These are phyloP conservation scores for Backusella sp. DNA, from an alignment of 192 early-diverging fungal genomes.

Conservation along the genomic window DNA sequence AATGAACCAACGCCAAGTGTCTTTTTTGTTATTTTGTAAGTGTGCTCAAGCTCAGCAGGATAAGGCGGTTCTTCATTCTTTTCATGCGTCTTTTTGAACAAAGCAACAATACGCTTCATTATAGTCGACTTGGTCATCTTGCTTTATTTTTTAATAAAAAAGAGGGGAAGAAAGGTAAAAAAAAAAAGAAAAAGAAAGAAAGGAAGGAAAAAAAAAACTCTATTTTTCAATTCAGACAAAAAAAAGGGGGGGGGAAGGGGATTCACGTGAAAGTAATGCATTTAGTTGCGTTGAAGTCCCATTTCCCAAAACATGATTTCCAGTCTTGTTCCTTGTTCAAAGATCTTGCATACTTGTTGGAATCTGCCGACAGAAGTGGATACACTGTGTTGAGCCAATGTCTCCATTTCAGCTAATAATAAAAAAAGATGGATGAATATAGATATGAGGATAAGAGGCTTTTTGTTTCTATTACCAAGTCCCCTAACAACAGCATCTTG, in stretches of 20 bases:
- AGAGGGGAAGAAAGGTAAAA: background rate
- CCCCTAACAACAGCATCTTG: conserved; percentile 64
- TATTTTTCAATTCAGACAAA: background rate
- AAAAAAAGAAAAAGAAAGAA: background rate
- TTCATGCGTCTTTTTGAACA: conserved; percentile 43
- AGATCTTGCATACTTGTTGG: conserved; percentile 61
- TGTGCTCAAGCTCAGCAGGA: conserved; percentile 24
- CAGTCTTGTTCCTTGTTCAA: conserved; percentile 65
- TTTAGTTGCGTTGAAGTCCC: conserved; percentile 28
- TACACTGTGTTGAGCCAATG: conserved; percentile 47
- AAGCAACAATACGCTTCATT: conserved; percentile 37
- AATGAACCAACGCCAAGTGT: conserved; percentile 52
- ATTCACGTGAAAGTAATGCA: background rate
- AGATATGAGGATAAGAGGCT: background rate
- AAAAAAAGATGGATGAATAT: background rate
- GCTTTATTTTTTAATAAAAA: background rate
- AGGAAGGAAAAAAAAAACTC: background rate
- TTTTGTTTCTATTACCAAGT: conserved; percentile 37
- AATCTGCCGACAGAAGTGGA: conserved; percentile 53
- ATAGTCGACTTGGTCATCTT: conserved; percentile 30
- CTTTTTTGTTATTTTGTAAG: conserved; percentile 47
- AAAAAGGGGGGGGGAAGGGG: background rate
- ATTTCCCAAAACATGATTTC: conserved; percentile 81
- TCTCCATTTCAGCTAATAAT: conserved; percentile 51
- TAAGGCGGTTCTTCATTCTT: conserved; percentile 27